phyloP scores from a whole-genome alignment of 2,329 filamentous ascomycete genomes.

The Aspergillus terreus region DNA sequence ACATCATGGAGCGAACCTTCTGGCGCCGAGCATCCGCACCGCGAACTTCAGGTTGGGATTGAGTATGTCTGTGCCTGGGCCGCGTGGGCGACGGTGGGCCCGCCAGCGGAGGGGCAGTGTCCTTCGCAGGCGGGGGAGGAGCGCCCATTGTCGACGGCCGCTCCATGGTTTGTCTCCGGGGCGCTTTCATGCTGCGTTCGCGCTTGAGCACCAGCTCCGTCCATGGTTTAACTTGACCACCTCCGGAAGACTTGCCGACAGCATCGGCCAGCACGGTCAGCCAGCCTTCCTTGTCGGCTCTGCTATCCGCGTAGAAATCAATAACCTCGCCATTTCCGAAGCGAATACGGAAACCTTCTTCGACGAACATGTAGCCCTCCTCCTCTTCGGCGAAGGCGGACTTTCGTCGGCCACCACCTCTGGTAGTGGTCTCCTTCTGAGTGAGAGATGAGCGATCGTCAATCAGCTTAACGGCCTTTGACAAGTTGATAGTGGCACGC shows the following conservation, averaged over 20 bases:
- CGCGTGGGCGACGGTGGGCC: constrained; percentile 26
- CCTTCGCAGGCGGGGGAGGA: constrained; percentile 21
- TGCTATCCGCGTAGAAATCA: constrained; percentile 93
- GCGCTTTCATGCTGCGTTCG: constrained; percentile 37
- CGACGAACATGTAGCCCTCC: constrained; percentile 99
- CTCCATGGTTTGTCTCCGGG: constrained; percentile 24
- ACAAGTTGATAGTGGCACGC: constrained; percentile 92
- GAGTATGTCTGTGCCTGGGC: constrained; percentile 38
- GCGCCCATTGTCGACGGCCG: constrained; percentile 18
- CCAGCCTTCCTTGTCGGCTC: constrained; percentile 87
- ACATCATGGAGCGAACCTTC: constrained; percentile 41
- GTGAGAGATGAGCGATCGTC: constrained; percentile 83
- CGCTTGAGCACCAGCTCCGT: constrained; percentile 56
- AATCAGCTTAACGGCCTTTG: constrained; percentile 87
- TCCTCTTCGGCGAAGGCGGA: constrained; percentile 97
- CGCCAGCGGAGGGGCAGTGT: constrained; percentile 20
- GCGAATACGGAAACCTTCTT: constrained; percentile 97
- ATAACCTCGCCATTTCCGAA: constrained; percentile 98
- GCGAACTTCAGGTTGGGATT: constrained; percentile 37
- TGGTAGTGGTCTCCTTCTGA: constrained; percentile 76
- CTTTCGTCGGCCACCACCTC: constrained; percentile 75
- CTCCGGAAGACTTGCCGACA: constrained; percentile 51
- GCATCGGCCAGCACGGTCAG: constrained; percentile 80
- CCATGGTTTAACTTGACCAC: constrained; percentile 54
- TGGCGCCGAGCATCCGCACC: constrained; percentile 35